Percentiles rank a stretch among this genome's conserved stretches.
These are phyloP conservation scores for Cyberlindnera mycetangii DNA, from an alignment of 805 yeast species.

Conservation along the genomic window DNA sequence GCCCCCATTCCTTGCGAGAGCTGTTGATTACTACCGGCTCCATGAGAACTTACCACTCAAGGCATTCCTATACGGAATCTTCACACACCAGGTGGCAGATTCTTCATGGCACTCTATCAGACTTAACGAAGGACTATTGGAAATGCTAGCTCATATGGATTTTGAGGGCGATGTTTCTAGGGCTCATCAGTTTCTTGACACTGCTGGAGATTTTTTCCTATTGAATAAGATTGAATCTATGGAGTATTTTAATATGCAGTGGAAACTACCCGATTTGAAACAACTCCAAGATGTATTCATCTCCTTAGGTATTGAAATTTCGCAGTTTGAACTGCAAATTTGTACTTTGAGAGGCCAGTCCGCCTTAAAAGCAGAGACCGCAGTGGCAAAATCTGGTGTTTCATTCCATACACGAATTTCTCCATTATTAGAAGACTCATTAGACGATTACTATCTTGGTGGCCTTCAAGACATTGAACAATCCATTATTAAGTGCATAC, in stretches of 20 bases:
- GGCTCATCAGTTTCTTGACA: slow-evolving; percentile 57
- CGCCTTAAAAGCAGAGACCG: slow-evolving; percentile 47
- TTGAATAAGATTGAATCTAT: slow-evolving; percentile 35
- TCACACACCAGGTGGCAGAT: slow-evolving; percentile 63
- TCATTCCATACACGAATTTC: slow-evolving; percentile 29
- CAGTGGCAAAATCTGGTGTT: slow-evolving; percentile 7
- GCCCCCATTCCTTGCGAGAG: slow-evolving; percentile 58
- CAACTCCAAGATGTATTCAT: slow-evolving; percentile 42
- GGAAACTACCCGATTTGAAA: slow-evolving; percentile 37
- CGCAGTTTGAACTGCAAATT: slow-evolving; percentile 33
- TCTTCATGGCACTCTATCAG: slow-evolving; percentile 66
- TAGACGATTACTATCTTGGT: slow-evolving; percentile 50
- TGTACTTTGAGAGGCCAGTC: slow-evolving; percentile 57
- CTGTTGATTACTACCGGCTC: slow-evolving; percentile 43
- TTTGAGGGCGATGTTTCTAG: slow-evolving; percentile 45
- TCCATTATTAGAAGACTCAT: slow-evolving; percentile 40
- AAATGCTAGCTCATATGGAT: slow-evolving; percentile 48
- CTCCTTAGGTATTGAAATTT: slow-evolving; percentile 34
- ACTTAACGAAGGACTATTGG: slow-evolving; percentile 52
- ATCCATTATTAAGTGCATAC: slow-evolving; percentile 38
- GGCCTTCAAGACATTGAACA: slow-evolving; percentile 47
- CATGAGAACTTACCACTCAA: slow-evolving; percentile 27
- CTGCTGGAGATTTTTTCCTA: slow-evolving; percentile 61
- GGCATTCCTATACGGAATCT: too few species aligned
- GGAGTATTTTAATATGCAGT: slow-evolving; percentile 32